A percentile compares a stretch with the other conserved stretches of the same genome.
These are phyloP conservation scores for Echites panduratus DNA, from an alignment of 257 asterid genomes.

Conservation along the genomic window DNA sequence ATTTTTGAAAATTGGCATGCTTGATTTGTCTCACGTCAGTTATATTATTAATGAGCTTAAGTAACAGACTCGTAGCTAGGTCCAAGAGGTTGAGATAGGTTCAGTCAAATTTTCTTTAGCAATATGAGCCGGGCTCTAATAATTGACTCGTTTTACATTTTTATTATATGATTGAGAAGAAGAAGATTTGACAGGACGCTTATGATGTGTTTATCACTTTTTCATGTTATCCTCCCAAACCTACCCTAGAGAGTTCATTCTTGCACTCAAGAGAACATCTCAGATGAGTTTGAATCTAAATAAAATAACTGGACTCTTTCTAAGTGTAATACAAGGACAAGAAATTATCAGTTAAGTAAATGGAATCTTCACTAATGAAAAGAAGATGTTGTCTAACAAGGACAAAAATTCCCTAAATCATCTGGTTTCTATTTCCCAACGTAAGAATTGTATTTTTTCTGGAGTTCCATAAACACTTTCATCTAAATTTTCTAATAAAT, in stretches of 20 bases:
- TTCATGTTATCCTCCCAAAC: too few species aligned
- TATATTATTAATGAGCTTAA: conserved; percentile 10
- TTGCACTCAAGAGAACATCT: too few species aligned
- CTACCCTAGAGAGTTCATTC: too few species aligned
- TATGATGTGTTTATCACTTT: not conserved
- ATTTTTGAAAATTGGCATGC: not conserved
- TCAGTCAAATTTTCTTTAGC: not conserved
- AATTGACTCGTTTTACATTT: not conserved
- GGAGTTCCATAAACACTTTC: not conserved
- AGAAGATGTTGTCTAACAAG: not conserved
- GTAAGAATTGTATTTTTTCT: not conserved
- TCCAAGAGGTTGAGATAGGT: not conserved
- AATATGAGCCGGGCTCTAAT: conserved; percentile 14
- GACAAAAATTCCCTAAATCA: not conserved
- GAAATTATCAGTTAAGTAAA: too few species aligned
- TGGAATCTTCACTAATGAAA: too few species aligned
- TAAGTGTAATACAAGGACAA: too few species aligned
- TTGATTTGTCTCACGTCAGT: conserved; percentile 3
- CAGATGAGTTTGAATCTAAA: too few species aligned
- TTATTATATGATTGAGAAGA: not conserved
- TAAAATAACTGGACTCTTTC: too few species aligned
- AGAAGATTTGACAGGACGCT: not conserved
- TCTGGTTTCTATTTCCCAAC: not conserved
- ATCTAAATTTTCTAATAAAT: not conserved
- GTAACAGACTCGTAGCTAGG: not conserved